A percentile compares a stretch with the other conserved stretches of the same genome.
These are phyloP conservation scores for Pyrus bretschneideri DNA, from an alignment of 306 rosid species.

Conservation along the genomic window DNA sequence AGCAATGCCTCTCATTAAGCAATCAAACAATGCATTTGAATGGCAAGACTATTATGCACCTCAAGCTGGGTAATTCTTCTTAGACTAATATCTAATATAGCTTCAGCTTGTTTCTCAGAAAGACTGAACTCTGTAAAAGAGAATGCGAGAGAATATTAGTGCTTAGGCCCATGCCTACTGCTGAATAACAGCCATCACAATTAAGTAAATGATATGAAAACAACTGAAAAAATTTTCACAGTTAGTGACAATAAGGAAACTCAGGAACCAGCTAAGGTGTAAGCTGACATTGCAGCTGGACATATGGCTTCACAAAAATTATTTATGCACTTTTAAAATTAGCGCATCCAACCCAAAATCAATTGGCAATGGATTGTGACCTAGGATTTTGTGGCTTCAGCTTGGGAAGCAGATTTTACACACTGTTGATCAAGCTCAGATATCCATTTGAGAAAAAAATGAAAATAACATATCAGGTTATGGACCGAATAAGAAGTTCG, in stretches of 20 bases:
- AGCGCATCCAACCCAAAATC: neutral
- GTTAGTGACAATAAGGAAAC: neutral
- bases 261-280: neutral
- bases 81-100: constrained; percentile 78
- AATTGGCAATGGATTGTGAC: neutral
- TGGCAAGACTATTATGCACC: constrained; percentile 39
- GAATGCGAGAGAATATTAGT: neutral
- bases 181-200: neutral
- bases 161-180: neutral
- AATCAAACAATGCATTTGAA: neutral
- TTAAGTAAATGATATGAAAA: neutral
- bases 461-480: neutral
- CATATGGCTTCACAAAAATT: neutral
- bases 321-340: neutral
- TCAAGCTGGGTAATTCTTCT: constrained; percentile 80
- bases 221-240: neutral
- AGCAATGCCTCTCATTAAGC: neutral
- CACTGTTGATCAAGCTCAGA: neutral
- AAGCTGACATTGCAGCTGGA: neutral
- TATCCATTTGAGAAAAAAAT: neutral
- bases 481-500: neutral
- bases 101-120: constrained; percentile 95
- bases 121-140: constrained; percentile 59
- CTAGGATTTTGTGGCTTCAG: neutral
- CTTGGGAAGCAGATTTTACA: neutral